Evolutionary conservation across 768 basidiomycete species (phyloP).

Genomic region (Psilocybe cyanescens): DNA sequence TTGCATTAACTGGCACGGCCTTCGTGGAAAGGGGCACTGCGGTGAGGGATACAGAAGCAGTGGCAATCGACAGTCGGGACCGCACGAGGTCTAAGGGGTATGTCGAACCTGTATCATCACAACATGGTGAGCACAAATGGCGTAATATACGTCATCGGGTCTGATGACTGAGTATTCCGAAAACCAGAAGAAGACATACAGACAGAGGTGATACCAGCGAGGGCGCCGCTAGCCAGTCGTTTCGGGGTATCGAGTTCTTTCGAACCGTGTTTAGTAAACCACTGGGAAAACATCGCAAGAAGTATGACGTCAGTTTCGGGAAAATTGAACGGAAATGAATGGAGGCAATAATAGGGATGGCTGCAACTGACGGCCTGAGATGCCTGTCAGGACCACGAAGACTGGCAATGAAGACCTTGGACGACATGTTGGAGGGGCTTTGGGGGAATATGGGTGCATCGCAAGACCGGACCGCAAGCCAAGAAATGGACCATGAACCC

Average conservation of each 20-base stretch:
- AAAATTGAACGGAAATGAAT: conserved; percentile 2
- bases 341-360: background rate
- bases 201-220: conserved; percentile 94
- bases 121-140: conserved; percentile 1
- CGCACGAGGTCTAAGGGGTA: conserved; percentile 95
- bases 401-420: background rate
- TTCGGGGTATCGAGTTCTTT: conserved; percentile 87
- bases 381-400: background rate
- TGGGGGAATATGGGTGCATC: background rate
- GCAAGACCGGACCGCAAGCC: background rate
- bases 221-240: conserved; percentile 82
- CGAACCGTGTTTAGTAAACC: conserved; percentile 72
- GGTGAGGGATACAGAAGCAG: conserved; percentile 58
- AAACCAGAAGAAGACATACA: conserved; percentile 53
- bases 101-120: conserved; percentile 61
- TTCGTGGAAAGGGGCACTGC: conserved; percentile 31
- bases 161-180: background rate
- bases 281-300: conserved; percentile 37
- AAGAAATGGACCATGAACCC: background rate
- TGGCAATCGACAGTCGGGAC: conserved; percentile 90
- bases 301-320: conserved; percentile 34
- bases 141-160: conserved; percentile 1
- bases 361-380: background rate
- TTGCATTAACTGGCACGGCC: conserved; percentile 16
- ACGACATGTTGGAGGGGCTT: background rate